Evolutionary conservation across 1,284 basidiomycete genomes (phyloP), one percentile per base, ranked within the genome.

Genomic region (Fistulinella cinereoalba): DNA sequence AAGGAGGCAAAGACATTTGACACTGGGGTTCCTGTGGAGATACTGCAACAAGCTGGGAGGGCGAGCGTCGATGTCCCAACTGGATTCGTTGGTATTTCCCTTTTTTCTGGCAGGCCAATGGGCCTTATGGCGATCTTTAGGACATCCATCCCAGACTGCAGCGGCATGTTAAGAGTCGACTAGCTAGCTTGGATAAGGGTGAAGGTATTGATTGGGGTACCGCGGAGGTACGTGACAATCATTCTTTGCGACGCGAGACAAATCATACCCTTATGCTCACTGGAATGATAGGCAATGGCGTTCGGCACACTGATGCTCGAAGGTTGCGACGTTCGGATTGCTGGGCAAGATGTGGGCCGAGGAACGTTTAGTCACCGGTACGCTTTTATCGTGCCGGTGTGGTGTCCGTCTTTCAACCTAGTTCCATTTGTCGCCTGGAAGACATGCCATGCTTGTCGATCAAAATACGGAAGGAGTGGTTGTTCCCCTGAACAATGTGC

Each of bases 361-460:
- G 92, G 92, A 2, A 95, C 90, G 3, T 95, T 95, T 67, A 92
- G 88, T 54, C 91, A 95, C 53, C 76, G 92, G 80, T 81, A 42
- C 41, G 71, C 40, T 18, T 15, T 27, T 19, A 2, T 21, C 19
- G 3, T 13, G 16, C 32, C 4, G 13, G 4, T 33, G 5, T 36
- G 2, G 16, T 24, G 4, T n/a, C 15, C 5, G 2, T 15, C 34
- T 29, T 19, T 44, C 11, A 24, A 16, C 21, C 27, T 2, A 7
- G 15, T 33, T 25, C n/a, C 22, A 16, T 15, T 21, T 28, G 32
- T 29, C 16, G 0, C 6, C 3, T 23, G 16, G 0, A 48, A 83
- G 83, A 22, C 92, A 96, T 67, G 92, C 90, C 0, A 92, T 94
- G 88, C 71, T 94, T 19, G 88, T 94, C 2, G 83, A 95, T 61